A percentile compares a stretch with the other conserved stretches of the same genome.
Conservation (phyloP, 331 rosid genomes). For the Ulmus americana region DNA sequence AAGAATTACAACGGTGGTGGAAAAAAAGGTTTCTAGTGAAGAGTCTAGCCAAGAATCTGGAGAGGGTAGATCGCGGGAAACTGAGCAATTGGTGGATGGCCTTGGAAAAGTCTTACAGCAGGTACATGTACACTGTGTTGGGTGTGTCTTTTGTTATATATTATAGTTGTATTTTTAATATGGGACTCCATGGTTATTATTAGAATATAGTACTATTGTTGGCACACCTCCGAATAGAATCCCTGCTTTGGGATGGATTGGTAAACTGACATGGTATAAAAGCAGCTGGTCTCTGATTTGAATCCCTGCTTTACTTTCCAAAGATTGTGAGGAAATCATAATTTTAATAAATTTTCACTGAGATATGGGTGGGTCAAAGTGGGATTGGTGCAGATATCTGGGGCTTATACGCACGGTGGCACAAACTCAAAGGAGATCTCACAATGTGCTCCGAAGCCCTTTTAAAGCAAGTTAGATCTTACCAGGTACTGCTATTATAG, state of each 20-base stretch:
- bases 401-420: slow-evolving; percentile 94
- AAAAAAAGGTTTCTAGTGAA: slow-evolving; percentile 36
- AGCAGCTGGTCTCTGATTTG: too few species aligned
- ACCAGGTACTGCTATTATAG: slow-evolving; percentile 53
- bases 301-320: too few species aligned
- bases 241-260: too few species aligned
- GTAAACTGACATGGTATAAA: too few species aligned
- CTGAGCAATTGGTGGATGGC: slow-evolving; percentile 48
- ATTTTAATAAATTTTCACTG: background rate
- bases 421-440: slow-evolving; percentile 73
- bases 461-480: slow-evolving; percentile 89
- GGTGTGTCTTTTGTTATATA: too few species aligned
- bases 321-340: background rate
- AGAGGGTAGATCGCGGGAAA: slow-evolving; percentile 51
- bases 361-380: slow-evolving; percentile 57
- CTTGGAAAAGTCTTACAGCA: slow-evolving; percentile 73
- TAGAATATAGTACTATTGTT: too few species aligned
- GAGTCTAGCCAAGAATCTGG: slow-evolving; percentile 31
- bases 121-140: slow-evolving; percentile 34
- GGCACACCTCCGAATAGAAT: too few species aligned
- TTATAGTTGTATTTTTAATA: background rate
- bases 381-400: slow-evolving; percentile 71
- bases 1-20: slow-evolving; percentile 60
- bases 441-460: slow-evolving; percentile 90
- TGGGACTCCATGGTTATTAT: background rate